Evolutionary conservation across 2,329 filamentous ascomycete genomes (phyloP), one percentile per base, ranked within the genome.

Genomic region (Esteya vermicola): DNA sequence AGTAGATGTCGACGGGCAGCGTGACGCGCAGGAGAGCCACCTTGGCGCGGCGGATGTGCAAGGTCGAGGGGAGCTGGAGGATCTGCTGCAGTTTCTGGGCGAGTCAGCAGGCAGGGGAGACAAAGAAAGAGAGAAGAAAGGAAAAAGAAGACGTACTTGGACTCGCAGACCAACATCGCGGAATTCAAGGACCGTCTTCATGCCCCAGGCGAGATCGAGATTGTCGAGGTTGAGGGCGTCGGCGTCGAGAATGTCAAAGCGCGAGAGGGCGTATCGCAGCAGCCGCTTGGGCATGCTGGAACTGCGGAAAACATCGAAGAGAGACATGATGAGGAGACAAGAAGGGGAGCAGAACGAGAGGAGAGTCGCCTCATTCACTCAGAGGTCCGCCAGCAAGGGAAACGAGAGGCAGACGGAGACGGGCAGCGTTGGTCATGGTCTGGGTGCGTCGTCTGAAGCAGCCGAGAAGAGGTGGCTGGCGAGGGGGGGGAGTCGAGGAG

Each of bases 281-380:
- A 96, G 70, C 58, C 81, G 78, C 70, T 91, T 93, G 63, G 88
- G 84, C 67, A 93, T 85, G 50, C 75, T 83, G 47, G 85, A 75
- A 57, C 61, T 67, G 52, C 66, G 62, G 52, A 77, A 75, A 43
- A 67, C 69, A 59, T 68, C 78, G 53, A 91, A 72, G 56, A 84
- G 77, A 55, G 72, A 78, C 40, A 79, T 76, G 82, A 88, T 86
- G 3, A 22, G 14, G 3, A 22, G 30, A 10, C 12, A 27, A 27
- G n/a, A n/a, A n/a, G n/a, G n/a, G n/a, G n/a, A n/a, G n/a, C n/a
- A n/a, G n/a, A n/a, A n/a, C n/a, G n/a, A n/a, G n/a, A n/a, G n/a
- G n/a, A n/a, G n/a, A n/a, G n/a, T n/a, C n/a, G n/a, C n/a, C n/a
- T n/a, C 37, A 39, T 33, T 37, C 21, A 39, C 43, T 35, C 39